Evolutionary conservation across 352 stramenopile species (phyloP), one percentile per base, ranked within the genome.

Genomic region (Pythium phragmitis): DNA sequence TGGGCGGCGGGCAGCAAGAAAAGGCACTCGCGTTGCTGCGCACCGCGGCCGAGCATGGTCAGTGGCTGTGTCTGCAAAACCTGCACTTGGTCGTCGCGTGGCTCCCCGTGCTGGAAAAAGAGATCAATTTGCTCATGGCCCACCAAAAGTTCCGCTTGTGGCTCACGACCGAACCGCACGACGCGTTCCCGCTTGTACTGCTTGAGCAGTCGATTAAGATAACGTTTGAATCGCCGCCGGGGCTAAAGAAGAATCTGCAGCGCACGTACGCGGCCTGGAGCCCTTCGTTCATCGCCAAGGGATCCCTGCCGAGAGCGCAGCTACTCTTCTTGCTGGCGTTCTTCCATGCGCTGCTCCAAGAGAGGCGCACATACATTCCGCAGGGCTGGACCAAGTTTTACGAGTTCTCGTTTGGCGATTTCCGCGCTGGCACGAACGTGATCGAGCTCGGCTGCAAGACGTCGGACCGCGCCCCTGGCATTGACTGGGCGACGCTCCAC

Each of bases 361-460:
- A 95, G 50, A 66, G 86, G 23, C 76, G 91, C n/a, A 98, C 84
- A 26, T 98, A 97, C 66, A 96, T 98, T 43, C 96, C 93, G 4
- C 94, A 98, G 69, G 95, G 96, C 21, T 98, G 95, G 95, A 98
- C 92, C 26, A 98, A 98, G 60, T 96, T 97, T 51, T 98, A 98
- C 77, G 95, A 98, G 70, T 98, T 98, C 67, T 97, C 87, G 14
- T 94, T 97, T 46, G 93, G 91, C 1, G 95, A 98, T 64, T 90
- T 97, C 57, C 91, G 92, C n/a, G 93, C 92, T 17, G 95, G 92
- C 7, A 79, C 84, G 0, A 96, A 97, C 57, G 85, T 98, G 12
- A 95, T 98, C 72, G 85, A 96, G 54, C 69, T 88, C 5, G 72
- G 77, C 8, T 85, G 80, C 33, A 76, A 85, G n/a, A 77, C 70